Percentiles rank a stretch among this genome's conserved stretches.
Evolutionary conservation across 371 early-diverging fungal species (phyloP).

Genomic region (Mucor lusitanicus): DNA sequence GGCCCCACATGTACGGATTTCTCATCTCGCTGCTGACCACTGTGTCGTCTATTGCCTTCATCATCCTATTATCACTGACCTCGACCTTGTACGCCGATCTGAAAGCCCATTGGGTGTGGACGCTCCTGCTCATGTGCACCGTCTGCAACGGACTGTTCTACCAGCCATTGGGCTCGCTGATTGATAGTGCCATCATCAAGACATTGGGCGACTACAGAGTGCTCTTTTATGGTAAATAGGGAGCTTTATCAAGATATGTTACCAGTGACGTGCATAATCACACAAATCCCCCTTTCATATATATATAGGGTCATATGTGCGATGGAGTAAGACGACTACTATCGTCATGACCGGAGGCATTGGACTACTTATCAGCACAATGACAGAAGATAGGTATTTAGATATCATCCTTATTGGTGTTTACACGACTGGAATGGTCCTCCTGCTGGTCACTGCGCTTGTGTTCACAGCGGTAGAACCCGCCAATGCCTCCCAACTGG

Average conservation of each 20-base stretch:
- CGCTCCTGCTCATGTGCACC: not conserved
- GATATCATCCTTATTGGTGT: slow-evolving; percentile 1
- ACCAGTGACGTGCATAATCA: slow-evolving; percentile 12
- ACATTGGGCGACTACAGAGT: slow-evolving; percentile 35
- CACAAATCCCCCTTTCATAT: not conserved
- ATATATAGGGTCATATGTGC: slow-evolving; percentile 21
- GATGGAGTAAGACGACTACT: slow-evolving; percentile 13
- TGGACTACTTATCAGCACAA: slow-evolving; percentile 4
- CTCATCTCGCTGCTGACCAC: slow-evolving; percentile 6
- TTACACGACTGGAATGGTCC: slow-evolving; percentile 12
- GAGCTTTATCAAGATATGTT: not conserved
- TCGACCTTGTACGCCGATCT: not conserved
- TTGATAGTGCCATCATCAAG: slow-evolving; percentile 35
- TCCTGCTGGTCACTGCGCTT: slow-evolving; percentile 7
- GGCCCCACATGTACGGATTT: slow-evolving; percentile 7
- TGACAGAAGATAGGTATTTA: slow-evolving; percentile 3
- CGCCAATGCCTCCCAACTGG: slow-evolving; percentile 15
- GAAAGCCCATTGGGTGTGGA: not conserved
- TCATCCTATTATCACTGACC: slow-evolving; percentile 1
- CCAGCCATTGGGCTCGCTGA: slow-evolving; percentile 31
- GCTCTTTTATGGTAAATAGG: slow-evolving; percentile 33
- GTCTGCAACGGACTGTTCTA: slow-evolving; percentile 27
- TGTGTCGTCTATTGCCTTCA: slow-evolving; percentile 9
- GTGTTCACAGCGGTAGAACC: slow-evolving; percentile 12
- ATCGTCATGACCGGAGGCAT: slow-evolving; percentile 14